Percentiles rank a stretch among this genome's conserved stretches.
phyloP scores from a whole-genome alignment of 1,284 basidiomycete species.

The Ganoderma meredithae region DNA sequence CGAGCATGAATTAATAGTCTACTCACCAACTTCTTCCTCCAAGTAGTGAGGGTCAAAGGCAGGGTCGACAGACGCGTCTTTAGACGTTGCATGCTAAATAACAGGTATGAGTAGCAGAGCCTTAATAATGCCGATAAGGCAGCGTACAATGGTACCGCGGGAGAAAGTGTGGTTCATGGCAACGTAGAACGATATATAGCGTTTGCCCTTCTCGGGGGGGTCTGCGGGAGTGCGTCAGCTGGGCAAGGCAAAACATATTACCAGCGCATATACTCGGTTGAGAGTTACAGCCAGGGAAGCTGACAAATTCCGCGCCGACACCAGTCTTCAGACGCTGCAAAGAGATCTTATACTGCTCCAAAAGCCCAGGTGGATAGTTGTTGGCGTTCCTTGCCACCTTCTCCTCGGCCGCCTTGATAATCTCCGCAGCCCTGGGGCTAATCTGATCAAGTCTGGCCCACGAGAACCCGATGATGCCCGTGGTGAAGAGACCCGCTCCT shows the following conservation, averaged over 20 bases:
- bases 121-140: background rate
- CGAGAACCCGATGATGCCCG: constrained; percentile 38
- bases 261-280: constrained; percentile 35
- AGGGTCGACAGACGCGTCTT: constrained; percentile 50
- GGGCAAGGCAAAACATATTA: background rate
- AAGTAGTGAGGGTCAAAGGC: constrained; percentile 58
- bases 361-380: constrained; percentile 39
- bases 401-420: constrained; percentile 38
- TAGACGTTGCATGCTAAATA: constrained; percentile 44
- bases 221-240: constrained; percentile 26
- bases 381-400: constrained; percentile 36
- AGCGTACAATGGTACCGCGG: constrained; percentile 47
- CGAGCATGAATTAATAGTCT: background rate
- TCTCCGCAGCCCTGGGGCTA: constrained; percentile 34
- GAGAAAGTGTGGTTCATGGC: constrained; percentile 46
- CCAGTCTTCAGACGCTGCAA: constrained; percentile 40
- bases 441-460: constrained; percentile 38
- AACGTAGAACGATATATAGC: constrained; percentile 43
- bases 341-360: constrained; percentile 47
- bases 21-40: constrained; percentile 53
- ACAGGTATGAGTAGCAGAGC: background rate
- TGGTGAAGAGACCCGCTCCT: constrained; percentile 40
- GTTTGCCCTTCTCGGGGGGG: constrained; percentile 41
- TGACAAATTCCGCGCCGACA: constrained; percentile 42
- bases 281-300: constrained; percentile 36